phyloP scores from a whole-genome alignment of 1,284 basidiomycete species.

The Cutaneotrichosporon sp. region DNA sequence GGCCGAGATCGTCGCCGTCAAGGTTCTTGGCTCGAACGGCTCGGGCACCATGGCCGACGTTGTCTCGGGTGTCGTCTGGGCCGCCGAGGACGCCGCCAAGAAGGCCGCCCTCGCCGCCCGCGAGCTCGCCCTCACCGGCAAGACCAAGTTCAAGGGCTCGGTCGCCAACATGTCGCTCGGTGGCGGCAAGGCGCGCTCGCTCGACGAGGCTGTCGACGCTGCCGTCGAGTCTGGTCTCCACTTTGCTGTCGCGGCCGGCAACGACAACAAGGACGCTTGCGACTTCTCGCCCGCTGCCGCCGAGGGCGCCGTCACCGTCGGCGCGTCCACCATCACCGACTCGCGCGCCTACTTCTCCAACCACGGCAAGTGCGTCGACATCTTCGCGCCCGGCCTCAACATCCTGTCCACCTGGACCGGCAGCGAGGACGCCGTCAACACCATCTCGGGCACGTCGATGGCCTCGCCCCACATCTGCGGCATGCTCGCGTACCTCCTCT shows the following conservation, averaged over 20 bases:
- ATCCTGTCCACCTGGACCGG: slow-evolving; percentile 77
- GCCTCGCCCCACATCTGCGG: slow-evolving; percentile 65
- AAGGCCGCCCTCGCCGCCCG: slow-evolving; percentile 62
- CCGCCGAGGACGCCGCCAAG: slow-evolving; percentile 64
- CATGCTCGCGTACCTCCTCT: slow-evolving; percentile 79
- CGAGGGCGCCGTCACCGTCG: slow-evolving; percentile 78
- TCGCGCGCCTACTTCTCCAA: slow-evolving; percentile 89
- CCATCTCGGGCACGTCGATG: slow-evolving; percentile 64
- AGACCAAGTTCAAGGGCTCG: slow-evolving; percentile 84
- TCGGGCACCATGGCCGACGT: slow-evolving; percentile 97
- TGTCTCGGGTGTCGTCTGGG: slow-evolving; percentile 81
- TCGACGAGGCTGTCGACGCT: slow-evolving; percentile 82
- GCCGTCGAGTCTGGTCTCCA: slow-evolving; percentile 84
- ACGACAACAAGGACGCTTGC: slow-evolving; percentile 66
- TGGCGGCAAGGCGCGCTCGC: slow-evolving; percentile 85
- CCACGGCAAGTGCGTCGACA: slow-evolving; percentile 73
- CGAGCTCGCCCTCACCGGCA: slow-evolving; percentile 66
- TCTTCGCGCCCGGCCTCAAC: slow-evolving; percentile 80
- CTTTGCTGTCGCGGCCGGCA: slow-evolving; percentile 93
- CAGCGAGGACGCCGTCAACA: slow-evolving; percentile 62
- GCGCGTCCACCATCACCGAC: slow-evolving; percentile 76
- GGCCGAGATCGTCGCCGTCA: slow-evolving; percentile 89
- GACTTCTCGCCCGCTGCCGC: slow-evolving; percentile 77
- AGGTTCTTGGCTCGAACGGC: slow-evolving; percentile 92
- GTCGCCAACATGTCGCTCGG: slow-evolving; percentile 99